Evolutionary conservation across 257 asterid species (phyloP).

Genomic region (Salvia rosmarinus): DNA sequence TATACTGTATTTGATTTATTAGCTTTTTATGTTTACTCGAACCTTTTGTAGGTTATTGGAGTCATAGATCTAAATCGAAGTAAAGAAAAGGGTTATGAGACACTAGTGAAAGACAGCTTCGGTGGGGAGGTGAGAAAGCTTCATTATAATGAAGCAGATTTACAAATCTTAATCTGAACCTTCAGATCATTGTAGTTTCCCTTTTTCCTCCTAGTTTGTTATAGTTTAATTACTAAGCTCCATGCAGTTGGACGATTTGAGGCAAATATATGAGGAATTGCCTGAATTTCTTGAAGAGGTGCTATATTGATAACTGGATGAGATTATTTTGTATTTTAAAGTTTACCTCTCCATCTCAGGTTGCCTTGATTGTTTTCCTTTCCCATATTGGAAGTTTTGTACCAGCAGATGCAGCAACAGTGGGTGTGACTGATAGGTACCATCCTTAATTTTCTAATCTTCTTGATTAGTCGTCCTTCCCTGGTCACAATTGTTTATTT

Average conservation of each 20-base stretch:
- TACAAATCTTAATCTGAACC: constrained; percentile 12
- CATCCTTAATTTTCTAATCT: constrained; percentile 29
- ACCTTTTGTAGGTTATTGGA: constrained; percentile 70
- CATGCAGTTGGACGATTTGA: constrained; percentile 94
- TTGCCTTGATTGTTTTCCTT: constrained; percentile 93
- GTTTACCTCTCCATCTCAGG: constrained; percentile 53
- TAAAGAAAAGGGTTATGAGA: constrained; percentile 91
- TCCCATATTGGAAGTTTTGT: constrained; percentile 96
- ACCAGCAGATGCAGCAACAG: constrained; percentile 96
- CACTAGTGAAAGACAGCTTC: constrained; percentile 85
- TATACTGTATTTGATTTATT: constrained; percentile 11
- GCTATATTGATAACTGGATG: constrained; percentile 31
- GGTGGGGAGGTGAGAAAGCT: constrained; percentile 78
- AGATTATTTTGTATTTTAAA: constrained; percentile 23
- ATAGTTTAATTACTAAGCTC: constrained; percentile 31
- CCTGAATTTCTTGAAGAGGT: constrained; percentile 98
- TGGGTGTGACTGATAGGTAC: constrained; percentile 96
- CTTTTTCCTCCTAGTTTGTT: constrained; percentile 34
- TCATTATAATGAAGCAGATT: constrained; percentile 23
- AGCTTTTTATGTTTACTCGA: constrained; percentile 32
- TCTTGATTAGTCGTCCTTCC: constrained; percentile 26
- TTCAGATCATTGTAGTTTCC: constrained; percentile 16
- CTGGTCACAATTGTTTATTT: constrained; percentile 7
- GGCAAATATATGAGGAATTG: constrained; percentile 96
- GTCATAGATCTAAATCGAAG: constrained; percentile 81